These are phyloP conservation scores for Erodium chrysanthum DNA, from an alignment of 441 rosid species.

Conservation along the genomic window DNA sequence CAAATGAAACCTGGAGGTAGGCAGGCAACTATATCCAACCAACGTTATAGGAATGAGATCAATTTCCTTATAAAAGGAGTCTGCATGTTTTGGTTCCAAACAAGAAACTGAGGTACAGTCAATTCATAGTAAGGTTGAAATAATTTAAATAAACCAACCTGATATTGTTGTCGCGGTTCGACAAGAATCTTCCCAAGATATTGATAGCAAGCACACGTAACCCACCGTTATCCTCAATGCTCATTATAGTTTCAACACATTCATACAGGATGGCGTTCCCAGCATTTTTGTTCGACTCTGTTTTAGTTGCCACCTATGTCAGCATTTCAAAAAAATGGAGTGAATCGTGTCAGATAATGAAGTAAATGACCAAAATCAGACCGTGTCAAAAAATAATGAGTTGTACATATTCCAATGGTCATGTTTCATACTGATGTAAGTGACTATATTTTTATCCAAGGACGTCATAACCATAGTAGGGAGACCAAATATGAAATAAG, in stretches of 20 bases:
- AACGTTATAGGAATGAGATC: too few relatives aligned
- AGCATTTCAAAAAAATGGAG: slow-evolving; percentile 20
- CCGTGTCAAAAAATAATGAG: not conserved
- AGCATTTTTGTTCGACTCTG: slow-evolving; percentile 94
- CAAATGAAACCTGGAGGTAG: too few relatives aligned
- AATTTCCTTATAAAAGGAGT: too few relatives aligned
- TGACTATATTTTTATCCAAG: not conserved
- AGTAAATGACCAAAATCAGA: slow-evolving; percentile 8
- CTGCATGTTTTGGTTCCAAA: not conserved
- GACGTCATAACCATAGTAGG: not conserved
- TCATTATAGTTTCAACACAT: slow-evolving; percentile 95
- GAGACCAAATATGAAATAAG: not conserved
- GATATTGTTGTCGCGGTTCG: slow-evolving; percentile 97
- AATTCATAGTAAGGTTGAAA: not conserved
- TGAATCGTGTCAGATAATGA: slow-evolving; percentile 8
- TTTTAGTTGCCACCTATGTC: slow-evolving; percentile 92
- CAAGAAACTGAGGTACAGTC: not conserved
- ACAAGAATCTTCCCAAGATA: slow-evolving; percentile 92
- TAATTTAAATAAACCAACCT: slow-evolving; percentile 55
- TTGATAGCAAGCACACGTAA: slow-evolving; percentile 98
- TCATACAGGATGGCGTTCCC: slow-evolving; percentile 96
- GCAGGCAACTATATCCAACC: too few relatives aligned
- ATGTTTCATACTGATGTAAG: not conserved
- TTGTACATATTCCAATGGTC: not conserved
- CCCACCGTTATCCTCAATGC: slow-evolving; percentile 92